A percentile compares a stretch with the other conserved stretches of the same genome.
phyloP scores from a whole-genome alignment of 1,139 yeast genomes.

The Taphrina betulina region DNA sequence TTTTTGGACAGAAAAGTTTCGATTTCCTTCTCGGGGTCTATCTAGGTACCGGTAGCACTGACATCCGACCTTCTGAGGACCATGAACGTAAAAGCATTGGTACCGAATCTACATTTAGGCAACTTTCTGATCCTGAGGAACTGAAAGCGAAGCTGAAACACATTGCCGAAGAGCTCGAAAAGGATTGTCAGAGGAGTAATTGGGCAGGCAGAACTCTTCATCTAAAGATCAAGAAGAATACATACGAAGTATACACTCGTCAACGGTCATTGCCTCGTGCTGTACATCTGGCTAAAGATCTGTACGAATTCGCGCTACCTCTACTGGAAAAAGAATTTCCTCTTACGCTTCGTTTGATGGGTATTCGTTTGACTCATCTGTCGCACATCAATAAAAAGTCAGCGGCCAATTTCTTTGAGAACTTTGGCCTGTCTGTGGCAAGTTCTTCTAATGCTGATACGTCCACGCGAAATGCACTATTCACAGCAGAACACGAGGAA shows the following conservation, averaged over 20 bases:
- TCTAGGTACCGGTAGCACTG: conserved; percentile 40
- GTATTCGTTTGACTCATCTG: conserved; percentile 36
- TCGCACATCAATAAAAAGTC: conserved; percentile 13
- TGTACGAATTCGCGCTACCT: conserved; percentile 36
- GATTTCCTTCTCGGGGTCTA: conserved; percentile 38
- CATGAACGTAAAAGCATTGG: conserved; percentile 40
- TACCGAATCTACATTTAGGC: conserved; percentile 39
- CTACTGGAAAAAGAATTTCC: conserved; percentile 38
- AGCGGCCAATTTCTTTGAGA: conserved; percentile 6
- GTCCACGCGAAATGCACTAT: conserved; percentile 12
- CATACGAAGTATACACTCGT: conserved; percentile 39
- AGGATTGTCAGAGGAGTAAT: conserved; percentile 37
- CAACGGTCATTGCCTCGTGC: conserved; percentile 35
- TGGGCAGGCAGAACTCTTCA: conserved; percentile 39
- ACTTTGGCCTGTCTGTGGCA: conserved; percentile 2
- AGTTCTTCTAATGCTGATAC: background rate
- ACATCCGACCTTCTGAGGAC: conserved; percentile 37
- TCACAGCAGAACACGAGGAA: conserved; percentile 24
- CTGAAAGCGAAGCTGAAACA: conserved; percentile 36
- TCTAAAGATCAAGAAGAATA: conserved; percentile 39
- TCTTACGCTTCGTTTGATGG: conserved; percentile 39
- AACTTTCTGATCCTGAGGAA: conserved; percentile 30
- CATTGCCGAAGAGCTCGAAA: conserved; percentile 37
- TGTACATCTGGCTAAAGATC: conserved; percentile 36
- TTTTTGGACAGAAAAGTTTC: conserved; percentile 36